Conservation (phyloP, 106 monocot species). For the Allium cepa region DNA sequence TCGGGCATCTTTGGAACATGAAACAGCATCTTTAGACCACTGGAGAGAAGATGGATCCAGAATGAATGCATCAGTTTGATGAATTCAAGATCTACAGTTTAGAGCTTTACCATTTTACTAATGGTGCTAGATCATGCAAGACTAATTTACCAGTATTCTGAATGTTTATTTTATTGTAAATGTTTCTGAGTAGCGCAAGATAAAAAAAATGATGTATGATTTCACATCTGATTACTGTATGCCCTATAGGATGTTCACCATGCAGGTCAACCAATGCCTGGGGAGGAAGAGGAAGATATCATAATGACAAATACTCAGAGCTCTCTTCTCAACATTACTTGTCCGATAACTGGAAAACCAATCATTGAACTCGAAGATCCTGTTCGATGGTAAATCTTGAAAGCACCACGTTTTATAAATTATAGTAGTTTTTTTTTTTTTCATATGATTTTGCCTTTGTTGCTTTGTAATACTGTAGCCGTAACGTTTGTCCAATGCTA, state of each 20-base stretch:
- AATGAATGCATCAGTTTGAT: no score
- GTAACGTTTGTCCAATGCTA: neutral
- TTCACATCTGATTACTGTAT: neutral
- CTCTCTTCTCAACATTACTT: conserved; percentile 56
- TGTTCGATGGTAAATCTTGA: conserved; percentile 59
- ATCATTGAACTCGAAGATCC: conserved; percentile 62
- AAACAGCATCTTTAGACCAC: neutral
- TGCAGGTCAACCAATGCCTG: conserved; percentile 86
- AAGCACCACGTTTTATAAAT: neutral
- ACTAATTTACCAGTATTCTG: neutral
- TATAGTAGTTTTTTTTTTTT: no score
- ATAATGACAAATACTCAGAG: conserved; percentile 77
- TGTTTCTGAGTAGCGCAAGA: no score
- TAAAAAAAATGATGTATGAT: neutral
- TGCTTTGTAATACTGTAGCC: neutral
- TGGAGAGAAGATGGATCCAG: no score
- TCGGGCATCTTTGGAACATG: neutral
- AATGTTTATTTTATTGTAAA: no score
- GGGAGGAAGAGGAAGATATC: conserved; percentile 91
- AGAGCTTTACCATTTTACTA: neutral
- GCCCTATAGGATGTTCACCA: conserved; percentile 80
- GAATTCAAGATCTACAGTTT: no score
- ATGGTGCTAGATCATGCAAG: neutral
- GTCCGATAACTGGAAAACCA: conserved; percentile 84
- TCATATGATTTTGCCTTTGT: neutral